Base-by-base conservation (phyloP, 2,329 filamentous ascomycete species). In the Penicillium brasilianum region DNA sequence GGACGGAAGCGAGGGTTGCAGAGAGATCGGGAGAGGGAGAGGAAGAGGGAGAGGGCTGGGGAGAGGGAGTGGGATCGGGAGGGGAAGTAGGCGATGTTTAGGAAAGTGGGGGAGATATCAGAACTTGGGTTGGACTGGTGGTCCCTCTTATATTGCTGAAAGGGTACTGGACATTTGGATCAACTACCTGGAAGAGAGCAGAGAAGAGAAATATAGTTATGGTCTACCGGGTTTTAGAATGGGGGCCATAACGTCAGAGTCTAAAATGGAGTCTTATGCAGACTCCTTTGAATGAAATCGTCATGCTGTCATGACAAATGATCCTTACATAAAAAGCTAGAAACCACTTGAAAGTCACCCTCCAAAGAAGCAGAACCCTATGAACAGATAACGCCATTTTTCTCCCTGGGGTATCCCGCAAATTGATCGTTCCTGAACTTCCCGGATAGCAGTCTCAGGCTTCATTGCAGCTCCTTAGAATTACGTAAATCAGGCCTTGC, bases 1-100 rank as follows among this genome's bases (percentile, higher is more conserved):
- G 86, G 81, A 67, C 84, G 84, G 11, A 83, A 85, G 65, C 83
- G 84, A 63, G 88, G 87, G 58, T 71, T 77, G 20, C 73, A 75
- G 54, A 71, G 76, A 50, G 77, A 78, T 60, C 70, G 74, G 14
- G 74, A 76, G 44, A 65, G 74, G n/a, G 76, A 79, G 58, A 64
- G 76, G 58, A 77, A 76, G 66, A 69, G 66, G 20, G 75, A 75
- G 55, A 64, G 69, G 39, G 71, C 66, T 0, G 72, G 72, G 1
- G 71, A 75, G 48, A 62, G 75, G 64, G 77, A 79, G 64, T 78
- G 77, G 76, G 74, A 75, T 60, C 66, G 69, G 55, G 64, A 67
- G 36, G 64, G 59, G 36, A 63, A 59, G 25, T 50, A 44, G 37
- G 10, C 7, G 25, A 20, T 20, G n/a, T 13, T 36, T 41, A 30